Base-by-base conservation (phyloP, 257 asterid species). In the Capsicum rhomboideum region DNA sequence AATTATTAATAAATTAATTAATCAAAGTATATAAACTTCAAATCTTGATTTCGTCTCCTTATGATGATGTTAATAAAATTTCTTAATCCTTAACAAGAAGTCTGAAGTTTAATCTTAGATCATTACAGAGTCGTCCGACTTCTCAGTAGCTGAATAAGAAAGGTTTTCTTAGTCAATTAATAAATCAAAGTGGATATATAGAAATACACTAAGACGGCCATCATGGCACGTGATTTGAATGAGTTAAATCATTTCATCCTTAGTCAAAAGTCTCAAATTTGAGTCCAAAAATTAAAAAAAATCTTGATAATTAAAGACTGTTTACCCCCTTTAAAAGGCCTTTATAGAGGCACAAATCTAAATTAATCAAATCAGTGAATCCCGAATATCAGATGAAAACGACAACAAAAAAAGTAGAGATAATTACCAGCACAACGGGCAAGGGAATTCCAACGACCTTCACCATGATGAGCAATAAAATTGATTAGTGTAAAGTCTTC, bases 381-480 rank as follows among this genome's bases (percentile, higher is more conserved):
- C 1, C 0, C 10, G 21, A 56, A 20, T 56, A 56, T 20, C 12
- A 8, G 0, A 20, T 2, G 12, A 8, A 8, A 12, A 56, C 14
- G 12, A 29, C 44, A 69, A 72, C 4, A 26, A 46, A 46, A 13
- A 44, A 8, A 23, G n/a, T 20, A 17, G 6, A 28, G 2, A 5
- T 16, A 81, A 40, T 71, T 88, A 94, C 98, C 98, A 26, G 98
- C 95, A 42, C 86, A 92, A 8, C 92, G 93, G 26, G 98, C 94
- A 0, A 93, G 97, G 37, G 98, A 91, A 66, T 94, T 94, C 98
- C 98, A 94, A 7, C 98, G 97, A 74, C 98, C 98, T 87, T 94
- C 97, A 18, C 98, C 98, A 26, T 94, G 94, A 58, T 87, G 97
- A 54, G 97, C 94, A 85, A 94, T 89, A 85, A 91, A 92, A 80